Base-by-base conservation (phyloP, 306 rosid genomes). In the Fragaria vesca region DNA sequence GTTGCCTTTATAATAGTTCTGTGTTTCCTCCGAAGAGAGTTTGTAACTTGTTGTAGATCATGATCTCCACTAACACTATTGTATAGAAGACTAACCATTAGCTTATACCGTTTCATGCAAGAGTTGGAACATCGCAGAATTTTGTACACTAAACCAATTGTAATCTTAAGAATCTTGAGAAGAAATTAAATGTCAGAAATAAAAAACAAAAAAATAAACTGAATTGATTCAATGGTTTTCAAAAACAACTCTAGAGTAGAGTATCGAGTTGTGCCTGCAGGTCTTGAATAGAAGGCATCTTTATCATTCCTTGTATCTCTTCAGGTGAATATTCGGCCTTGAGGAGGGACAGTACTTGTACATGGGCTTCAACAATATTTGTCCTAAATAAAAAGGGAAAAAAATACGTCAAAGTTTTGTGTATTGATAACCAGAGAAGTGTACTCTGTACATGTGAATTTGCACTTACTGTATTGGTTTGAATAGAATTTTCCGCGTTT, bases 321-420 rank as follows among this genome's bases (percentile, higher is more conserved):
- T 93, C 93, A 17, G 79, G 72, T 3, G 94, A 87, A 87, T 95
- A 95, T 82, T 95, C 99, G 34, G 93, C 82, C 79, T 88, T 88
- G 2, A 95, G 85, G 43, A 95, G 78, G 73, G 88, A 76, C 67
- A 86, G 94, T 75, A 95, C 85, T 88, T 93, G 99, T 76, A 82
- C 75, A 81, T 95, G 97, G 67, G 99, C 99, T 85, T 95, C 99
- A 66, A 93, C 87, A 18, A 95, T 93, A 79, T 95, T 95, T 75
- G 96, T 93, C 85, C 98, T 95, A 76, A 80, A 74, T 0, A 8
- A 45, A n/a, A 12, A 67, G 48, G 51, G 8, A 7, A 52, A n/a
- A 52, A 28, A 42, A 24, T 16, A 38, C 28, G 63, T 71, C 21
- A 26, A 1, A 8, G 5, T 51, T n/a, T 61, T 38, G 20, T 26